Evolutionary conservation across 192 early-diverging fungal species (phyloP).

Genomic region (Rhizophagus sp.): DNA sequence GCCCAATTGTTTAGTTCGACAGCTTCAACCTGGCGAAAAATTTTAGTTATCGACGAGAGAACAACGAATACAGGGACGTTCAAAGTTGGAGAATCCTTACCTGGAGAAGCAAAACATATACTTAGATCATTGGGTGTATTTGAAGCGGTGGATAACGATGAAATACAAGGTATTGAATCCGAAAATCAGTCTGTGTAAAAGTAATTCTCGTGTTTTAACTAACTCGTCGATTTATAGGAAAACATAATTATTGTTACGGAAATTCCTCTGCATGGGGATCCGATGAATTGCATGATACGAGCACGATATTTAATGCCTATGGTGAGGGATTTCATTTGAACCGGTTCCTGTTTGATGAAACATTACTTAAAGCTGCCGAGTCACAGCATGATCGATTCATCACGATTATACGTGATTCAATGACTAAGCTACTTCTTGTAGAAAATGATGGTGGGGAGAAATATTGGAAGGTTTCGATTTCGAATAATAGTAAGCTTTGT

Average conservation of each 20-base stretch:
- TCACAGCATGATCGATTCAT: conserved; percentile 11
- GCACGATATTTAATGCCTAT: conserved; percentile 17
- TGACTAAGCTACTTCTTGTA: neutral
- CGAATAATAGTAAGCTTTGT: conserved; percentile 3
- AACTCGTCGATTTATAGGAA: neutral
- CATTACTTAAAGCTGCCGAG: conserved; percentile 8
- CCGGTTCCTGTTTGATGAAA: conserved; percentile 19
- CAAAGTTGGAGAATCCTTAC: conserved; percentile 30
- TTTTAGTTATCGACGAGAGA: conserved; percentile 23
- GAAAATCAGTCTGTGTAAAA: no score
- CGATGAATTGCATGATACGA: neutral
- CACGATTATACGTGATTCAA: conserved; percentile 12
- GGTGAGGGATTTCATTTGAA: conserved; percentile 28
- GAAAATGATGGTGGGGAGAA: neutral
- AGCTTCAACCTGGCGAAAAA: conserved; percentile 10
- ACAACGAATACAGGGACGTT: neutral
- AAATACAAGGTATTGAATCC: conserved; percentile 22
- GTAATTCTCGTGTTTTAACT: no score
- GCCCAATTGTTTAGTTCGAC: conserved; percentile 12
- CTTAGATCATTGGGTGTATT: conserved; percentile 17
- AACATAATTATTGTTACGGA: conserved; percentile 24
- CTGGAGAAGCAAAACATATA: conserved; percentile 14
- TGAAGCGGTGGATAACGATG: conserved; percentile 22
- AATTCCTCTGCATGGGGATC: conserved; percentile 25
- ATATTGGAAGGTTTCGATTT: conserved; percentile 24